These are phyloP conservation scores for Mucor plumbeus DNA, from an alignment of 371 early-diverging fungal genomes.

Conservation along the genomic window DNA sequence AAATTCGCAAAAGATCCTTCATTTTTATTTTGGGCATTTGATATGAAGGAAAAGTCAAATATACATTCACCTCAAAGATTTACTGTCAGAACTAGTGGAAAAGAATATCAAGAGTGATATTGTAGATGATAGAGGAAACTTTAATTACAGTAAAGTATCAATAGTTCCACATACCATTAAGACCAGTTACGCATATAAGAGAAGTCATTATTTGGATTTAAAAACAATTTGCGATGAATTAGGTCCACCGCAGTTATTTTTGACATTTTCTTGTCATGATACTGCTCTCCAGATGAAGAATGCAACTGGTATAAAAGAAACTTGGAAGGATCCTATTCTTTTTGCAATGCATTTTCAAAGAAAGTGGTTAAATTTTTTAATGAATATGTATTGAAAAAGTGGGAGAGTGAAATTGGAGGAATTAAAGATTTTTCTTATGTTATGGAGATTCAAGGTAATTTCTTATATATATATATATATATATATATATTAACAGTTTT, in stretches of 20 bases:
- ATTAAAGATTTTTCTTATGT: constrained; percentile 4
- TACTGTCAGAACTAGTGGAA: constrained; percentile 9
- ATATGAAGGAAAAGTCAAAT: constrained; percentile 4
- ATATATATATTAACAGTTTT: too few species aligned
- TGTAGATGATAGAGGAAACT: too few species aligned
- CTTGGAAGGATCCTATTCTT: constrained; percentile 15
- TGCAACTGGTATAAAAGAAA: background rate
- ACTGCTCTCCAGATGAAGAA: background rate
- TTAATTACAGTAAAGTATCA: background rate
- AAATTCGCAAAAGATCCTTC: constrained; percentile 14
- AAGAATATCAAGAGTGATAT: too few species aligned
- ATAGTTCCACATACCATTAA: background rate
- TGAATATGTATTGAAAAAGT: background rate
- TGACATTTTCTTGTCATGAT: constrained; percentile 15
- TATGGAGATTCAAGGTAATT: constrained; percentile 4
- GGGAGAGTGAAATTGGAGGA: background rate
- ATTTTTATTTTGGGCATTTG: constrained; percentile 3
- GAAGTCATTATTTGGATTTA: constrained; percentile 5
- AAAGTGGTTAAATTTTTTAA: constrained; percentile 13
- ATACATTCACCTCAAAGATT: background rate
- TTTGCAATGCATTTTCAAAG: constrained; percentile 10
- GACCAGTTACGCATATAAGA: constrained; percentile 6
- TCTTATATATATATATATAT: too few species aligned
- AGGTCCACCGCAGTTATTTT: constrained; percentile 16
- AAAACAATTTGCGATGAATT: background rate